Evolutionary conservation across 768 basidiomycete species (phyloP).

Genomic region (Fistulinella prunicolor): DNA sequence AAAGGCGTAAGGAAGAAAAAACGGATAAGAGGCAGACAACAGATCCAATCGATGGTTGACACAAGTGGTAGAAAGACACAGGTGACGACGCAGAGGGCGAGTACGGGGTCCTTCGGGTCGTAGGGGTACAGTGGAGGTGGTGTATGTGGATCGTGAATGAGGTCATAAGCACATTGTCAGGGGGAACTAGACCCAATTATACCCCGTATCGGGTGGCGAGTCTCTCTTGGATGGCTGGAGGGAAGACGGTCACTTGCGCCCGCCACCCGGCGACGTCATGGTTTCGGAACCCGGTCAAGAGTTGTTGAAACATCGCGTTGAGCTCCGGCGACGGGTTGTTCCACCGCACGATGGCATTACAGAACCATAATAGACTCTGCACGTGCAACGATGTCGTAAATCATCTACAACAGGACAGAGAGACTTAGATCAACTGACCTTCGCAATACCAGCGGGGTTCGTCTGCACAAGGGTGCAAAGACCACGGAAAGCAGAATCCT

Average conservation of each 20-base stretch:
- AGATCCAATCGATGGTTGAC: slow-evolving; percentile 24
- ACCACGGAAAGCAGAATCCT: slow-evolving; percentile 97
- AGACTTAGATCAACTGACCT: slow-evolving; percentile 51
- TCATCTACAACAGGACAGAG: background rate
- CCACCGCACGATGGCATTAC: slow-evolving; percentile 97
- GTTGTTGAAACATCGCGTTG: slow-evolving; percentile 89
- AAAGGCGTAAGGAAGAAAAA: background rate
- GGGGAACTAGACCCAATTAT: slow-evolving; percentile 33
- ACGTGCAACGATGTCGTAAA: background rate
- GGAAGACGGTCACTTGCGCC: slow-evolving; percentile 78
- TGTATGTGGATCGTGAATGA: slow-evolving; percentile 8
- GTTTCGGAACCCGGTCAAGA: slow-evolving; percentile 86
- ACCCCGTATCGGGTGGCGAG: slow-evolving; percentile 86
- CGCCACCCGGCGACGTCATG: slow-evolving; percentile 86
- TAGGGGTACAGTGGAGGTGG: slow-evolving; percentile 12
- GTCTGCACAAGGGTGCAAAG: slow-evolving; percentile 93
- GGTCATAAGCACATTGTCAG: slow-evolving; percentile 13
- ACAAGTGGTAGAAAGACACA: slow-evolving; percentile 27
- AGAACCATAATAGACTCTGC: slow-evolving; percentile 95
- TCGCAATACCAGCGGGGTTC: slow-evolving; percentile 91
- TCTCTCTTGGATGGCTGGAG: slow-evolving; percentile 84
- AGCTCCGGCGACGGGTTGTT: slow-evolving; percentile 87
- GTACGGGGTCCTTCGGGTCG: slow-evolving; percentile 9
- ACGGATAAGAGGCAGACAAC: slow-evolving; percentile 5
- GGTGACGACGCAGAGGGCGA: slow-evolving; percentile 20